Evolutionary conservation across 176 grass and related monocot genomes (phyloP), one percentile per base, ranked within the genome.

Genomic region (Cenchrus purpureus): DNA sequence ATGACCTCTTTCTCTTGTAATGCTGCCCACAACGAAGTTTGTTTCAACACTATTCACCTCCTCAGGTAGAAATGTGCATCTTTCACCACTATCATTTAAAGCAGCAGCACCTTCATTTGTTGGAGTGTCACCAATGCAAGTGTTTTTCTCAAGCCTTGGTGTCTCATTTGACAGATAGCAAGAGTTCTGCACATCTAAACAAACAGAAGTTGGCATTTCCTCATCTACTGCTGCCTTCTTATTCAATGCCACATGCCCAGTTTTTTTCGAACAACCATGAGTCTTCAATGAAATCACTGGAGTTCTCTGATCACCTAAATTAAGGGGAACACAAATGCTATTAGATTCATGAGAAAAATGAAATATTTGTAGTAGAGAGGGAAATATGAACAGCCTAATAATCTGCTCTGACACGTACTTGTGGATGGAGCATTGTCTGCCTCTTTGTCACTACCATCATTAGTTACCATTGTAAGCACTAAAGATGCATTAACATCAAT

Each of bases 111-210:
- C 43, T 85, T 81, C 70, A 28, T 68, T 45, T n/a, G 53, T 53
- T 89, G 63, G 10, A 53, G 59, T 70, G 76, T 55, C 71, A 89
- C 5, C 7, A 49, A 31, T 43, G n/a, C 10, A 81, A 68, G 8
- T 32, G 46, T 46, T 63, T 81, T 70, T 78, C 83, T 85, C 82
- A 62, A 85, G 63, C 63, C 70, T 70, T 17, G 82, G 29, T 43
- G 10, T 70, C 60, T n/a, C 76, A 50, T 86, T 65, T 17, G 82
- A 49, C 11, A 74, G 25, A 65, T 20, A 4, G 9, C 45, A 64
- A 55, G 28, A 67, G 19, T 6, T 45, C 54, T 76, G 29, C 31
- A 2, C 45, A 77, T 76, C 62, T 77, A 71, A 73, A 34, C 58
- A 80, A 71, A 52, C 54, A 70, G 75, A 78, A 73, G 80, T 63